Evolutionary conservation across 306 rosid genomes (phyloP).

Genomic region (Trifolium subterraneum): DNA sequence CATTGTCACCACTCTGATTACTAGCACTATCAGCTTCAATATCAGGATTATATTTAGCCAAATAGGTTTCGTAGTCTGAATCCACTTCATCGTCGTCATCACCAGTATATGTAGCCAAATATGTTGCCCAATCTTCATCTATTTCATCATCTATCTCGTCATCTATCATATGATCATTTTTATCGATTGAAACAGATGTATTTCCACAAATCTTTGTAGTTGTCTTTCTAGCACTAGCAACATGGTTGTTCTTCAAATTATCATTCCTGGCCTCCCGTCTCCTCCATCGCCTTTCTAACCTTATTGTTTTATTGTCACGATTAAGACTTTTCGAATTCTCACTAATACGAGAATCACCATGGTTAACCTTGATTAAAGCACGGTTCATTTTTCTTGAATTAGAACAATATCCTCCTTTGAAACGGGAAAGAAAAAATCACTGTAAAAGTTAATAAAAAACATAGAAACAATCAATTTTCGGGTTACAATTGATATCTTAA

Average conservation of each 20-base stretch:
- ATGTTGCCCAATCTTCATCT: background rate
- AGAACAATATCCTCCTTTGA: constrained; percentile 11
- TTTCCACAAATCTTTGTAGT: background rate
- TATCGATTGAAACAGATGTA: background rate
- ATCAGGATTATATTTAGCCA: background rate
- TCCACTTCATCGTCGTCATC: constrained; percentile 20
- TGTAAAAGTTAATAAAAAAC: background rate
- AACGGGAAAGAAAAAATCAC: background rate
- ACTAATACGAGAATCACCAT: background rate
- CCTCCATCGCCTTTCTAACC: constrained; percentile 55
- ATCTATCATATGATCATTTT: constrained; percentile 12
- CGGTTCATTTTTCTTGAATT: constrained; percentile 34
- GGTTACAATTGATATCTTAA: background rate
- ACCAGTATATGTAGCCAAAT: background rate
- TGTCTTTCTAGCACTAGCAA: constrained; percentile 11
- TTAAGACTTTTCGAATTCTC: constrained; percentile 4
- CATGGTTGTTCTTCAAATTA: background rate
- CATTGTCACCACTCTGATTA: background rate
- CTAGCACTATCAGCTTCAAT: constrained; percentile 28
- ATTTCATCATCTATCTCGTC: constrained; percentile 38
- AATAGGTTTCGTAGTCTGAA: background rate
- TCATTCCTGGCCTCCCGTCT: constrained; percentile 38
- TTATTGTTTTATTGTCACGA: constrained; percentile 39
- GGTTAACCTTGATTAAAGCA: background rate
- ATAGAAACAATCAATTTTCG: background rate